These are phyloP conservation scores for Centrapalus pauciflorus DNA, from an alignment of 129 eudicot genomes.

Conservation along the genomic window DNA sequence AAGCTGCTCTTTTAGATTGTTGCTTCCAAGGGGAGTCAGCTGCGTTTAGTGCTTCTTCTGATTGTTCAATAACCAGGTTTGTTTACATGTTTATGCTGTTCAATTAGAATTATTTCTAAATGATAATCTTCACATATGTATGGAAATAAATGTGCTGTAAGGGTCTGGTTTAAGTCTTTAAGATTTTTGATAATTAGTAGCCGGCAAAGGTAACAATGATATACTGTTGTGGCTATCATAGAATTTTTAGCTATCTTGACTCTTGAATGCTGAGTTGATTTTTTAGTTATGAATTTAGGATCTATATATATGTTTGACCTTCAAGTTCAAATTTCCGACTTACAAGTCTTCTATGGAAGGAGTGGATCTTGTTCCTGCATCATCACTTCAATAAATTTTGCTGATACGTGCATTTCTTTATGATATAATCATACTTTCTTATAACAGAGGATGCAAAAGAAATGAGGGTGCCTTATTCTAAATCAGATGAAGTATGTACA, in stretches of 20 bases:
- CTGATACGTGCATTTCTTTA: neutral
- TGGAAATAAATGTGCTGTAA: neutral
- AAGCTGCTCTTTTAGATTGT: constrained; percentile 74
- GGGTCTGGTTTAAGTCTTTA: neutral
- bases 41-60: constrained; percentile 55
- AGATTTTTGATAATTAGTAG: too few relatives aligned
- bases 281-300: neutral
- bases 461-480: neutral
- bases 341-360: constrained; percentile 6
- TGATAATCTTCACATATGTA: neutral
- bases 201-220: neutral
- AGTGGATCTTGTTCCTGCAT: constrained; percentile 7
- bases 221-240: neutral
- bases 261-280: neutral
- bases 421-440: neutral
- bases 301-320: constrained; percentile 1
- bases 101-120: neutral
- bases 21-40: constrained; percentile 64
- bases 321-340: neutral
- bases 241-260: neutral
- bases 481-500: neutral
- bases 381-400: neutral
- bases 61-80: constrained; percentile 66
- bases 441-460: neutral
- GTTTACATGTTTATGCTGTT: constrained; percentile 1